phyloP scores from a whole-genome alignment of 2,329 filamentous ascomycete genomes.

The Erysiphe neolycopersici region DNA sequence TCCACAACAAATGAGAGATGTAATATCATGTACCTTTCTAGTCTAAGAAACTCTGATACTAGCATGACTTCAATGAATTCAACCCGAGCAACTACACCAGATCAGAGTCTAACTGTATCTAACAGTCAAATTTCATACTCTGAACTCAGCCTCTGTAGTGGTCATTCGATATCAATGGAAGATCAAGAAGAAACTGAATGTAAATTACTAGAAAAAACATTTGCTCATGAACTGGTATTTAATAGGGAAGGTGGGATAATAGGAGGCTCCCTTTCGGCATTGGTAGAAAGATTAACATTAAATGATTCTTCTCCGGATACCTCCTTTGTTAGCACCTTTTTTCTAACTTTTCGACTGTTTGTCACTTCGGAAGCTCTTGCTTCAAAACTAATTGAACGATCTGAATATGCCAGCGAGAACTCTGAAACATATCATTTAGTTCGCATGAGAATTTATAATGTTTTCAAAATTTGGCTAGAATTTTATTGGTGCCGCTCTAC shows the following conservation, averaged over 20 bases:
- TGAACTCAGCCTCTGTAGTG: slow-evolving; percentile 39
- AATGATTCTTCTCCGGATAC: slow-evolving; percentile 82
- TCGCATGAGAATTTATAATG: slow-evolving; percentile 75
- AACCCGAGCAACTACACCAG: slow-evolving; percentile 70
- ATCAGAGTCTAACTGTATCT: slow-evolving; percentile 17
- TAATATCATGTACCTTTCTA: slow-evolving; percentile 50
- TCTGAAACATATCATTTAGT: slow-evolving; percentile 53
- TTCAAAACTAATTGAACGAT: slow-evolving; percentile 63
- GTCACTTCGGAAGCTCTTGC: slow-evolving; percentile 58
- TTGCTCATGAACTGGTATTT: slow-evolving; percentile 68
- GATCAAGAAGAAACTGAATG: slow-evolving; percentile 58
- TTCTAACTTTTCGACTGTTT: slow-evolving; percentile 85
- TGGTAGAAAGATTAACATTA: slow-evolving; percentile 83
- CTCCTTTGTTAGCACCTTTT: slow-evolving; percentile 82
- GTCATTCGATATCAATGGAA: slow-evolving; percentile 37
- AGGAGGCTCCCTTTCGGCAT: slow-evolving; percentile 64
- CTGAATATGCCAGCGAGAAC: slow-evolving; percentile 68
- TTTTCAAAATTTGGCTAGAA: slow-evolving; percentile 92
- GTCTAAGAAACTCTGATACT: slow-evolving; percentile 46
- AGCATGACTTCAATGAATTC: slow-evolving; percentile 61
- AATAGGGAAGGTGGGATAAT: slow-evolving; percentile 92
- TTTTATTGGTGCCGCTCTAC: slow-evolving; percentile 74
- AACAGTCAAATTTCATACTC: slow-evolving; percentile 31
- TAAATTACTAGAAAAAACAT: slow-evolving; percentile 73
- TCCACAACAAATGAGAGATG: slow-evolving; percentile 54